Conservation (phyloP, 306 rosid genomes). For the Cucurbita ficifolia region DNA sequence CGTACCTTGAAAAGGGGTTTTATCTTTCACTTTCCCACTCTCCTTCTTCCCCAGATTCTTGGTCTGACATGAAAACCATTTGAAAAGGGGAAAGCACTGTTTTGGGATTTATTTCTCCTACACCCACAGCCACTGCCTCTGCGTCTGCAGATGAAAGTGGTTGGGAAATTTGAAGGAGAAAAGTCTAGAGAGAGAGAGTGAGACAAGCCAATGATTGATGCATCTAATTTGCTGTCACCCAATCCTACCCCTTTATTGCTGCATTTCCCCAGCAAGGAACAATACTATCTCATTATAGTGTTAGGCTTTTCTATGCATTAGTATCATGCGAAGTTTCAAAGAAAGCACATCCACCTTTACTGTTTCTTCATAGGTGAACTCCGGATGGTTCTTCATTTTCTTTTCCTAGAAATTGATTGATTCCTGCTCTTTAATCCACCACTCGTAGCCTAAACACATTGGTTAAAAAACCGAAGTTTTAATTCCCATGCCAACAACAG, state of each 20-base stretch:
- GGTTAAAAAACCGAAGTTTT: no score
- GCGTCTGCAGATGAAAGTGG: conserved; percentile 6
- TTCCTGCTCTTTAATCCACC: conserved; percentile 92
- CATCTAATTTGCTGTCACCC: conserved; percentile 13
- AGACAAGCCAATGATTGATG: conserved; percentile 51
- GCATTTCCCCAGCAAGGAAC: conserved; percentile 37
- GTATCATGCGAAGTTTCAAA: background rate
- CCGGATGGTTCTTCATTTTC: conserved; percentile 93
- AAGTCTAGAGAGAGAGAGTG: background rate
- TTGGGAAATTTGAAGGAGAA: conserved; percentile 11
- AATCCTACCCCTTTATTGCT: conserved; percentile 39
- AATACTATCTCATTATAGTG: background rate
- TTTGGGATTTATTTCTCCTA: conserved; percentile 6
- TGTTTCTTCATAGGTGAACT: conserved; percentile 76
- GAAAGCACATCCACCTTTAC: conserved; percentile 47
- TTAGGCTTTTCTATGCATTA: background rate
- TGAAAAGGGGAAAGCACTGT: no score
- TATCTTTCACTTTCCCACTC: conserved; percentile 87
- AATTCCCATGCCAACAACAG: no score
- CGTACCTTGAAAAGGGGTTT: background rate
- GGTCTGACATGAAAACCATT: background rate
- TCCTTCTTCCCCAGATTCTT: conserved; percentile 64
- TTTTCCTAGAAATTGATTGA: conserved; percentile 95
- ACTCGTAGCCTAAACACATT: conserved; percentile 61
- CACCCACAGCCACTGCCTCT: conserved; percentile 10